Base-by-base conservation (phyloP, 495 filamentous ascomycete species). In the Neurospora intermedia region DNA sequence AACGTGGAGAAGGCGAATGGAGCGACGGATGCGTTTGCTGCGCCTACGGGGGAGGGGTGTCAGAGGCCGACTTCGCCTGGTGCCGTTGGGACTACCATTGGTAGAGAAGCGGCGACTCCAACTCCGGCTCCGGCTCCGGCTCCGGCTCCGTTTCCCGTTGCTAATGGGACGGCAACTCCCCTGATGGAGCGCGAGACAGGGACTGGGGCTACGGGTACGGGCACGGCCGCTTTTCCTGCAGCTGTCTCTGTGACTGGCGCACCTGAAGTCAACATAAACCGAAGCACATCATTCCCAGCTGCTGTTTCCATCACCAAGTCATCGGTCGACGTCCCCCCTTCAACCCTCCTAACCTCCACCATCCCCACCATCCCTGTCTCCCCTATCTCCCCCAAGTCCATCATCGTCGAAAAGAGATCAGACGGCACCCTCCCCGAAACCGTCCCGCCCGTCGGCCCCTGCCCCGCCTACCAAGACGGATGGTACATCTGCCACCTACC, bases 1-100 rank as follows among this genome's bases (percentile, higher is more conserved):
- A 80, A 88, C 48, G 81, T 92, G 0, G 69, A 70, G 43, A 40
- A 62, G 48, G 9, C 13, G 23, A 62, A 62, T 62, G 48, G 48
- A 7, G 6, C 5, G 20, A 62, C 48, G 2, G 10, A 27, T 23
- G 48, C 48, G 23, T 62, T 31, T 31, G 48, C 23, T 0, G 31
- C 20, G 8, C 48, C 48, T 0, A 62, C 48, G 23, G 48, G 48
- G 0, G 5, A 7, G 11, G 48, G 48, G 10, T 62, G 48, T 31
- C 5, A 62, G 23, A 62, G 4, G 13, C 48, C 48, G 11, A 59
- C 20, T 0, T 3, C n/a, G n/a, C n/a, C 4, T 38, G 35, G 27
- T 31, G 27, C 27, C n/a, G n/a, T n/a, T n/a, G n/a, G n/a, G n/a
- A n/a, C n/a, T n/a, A n/a, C n/a, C n/a, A n/a, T n/a, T 31, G 27